Evolutionary conservation across 495 filamentous ascomycete genomes (phyloP), one percentile per base, ranked within the genome.

Genomic region (Tuber umbilicatum): DNA sequence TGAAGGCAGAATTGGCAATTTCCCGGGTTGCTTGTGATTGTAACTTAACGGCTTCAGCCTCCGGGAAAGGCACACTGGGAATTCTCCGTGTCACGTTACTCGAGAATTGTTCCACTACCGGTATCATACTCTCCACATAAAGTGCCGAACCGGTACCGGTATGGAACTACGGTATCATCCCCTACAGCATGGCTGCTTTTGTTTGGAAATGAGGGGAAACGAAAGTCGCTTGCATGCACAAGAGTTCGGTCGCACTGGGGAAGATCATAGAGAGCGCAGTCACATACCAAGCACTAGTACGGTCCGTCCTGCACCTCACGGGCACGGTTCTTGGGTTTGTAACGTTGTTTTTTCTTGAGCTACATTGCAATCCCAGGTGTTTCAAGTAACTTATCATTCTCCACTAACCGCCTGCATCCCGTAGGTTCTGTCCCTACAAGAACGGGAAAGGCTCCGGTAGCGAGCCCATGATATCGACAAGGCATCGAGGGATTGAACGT

Each of bases 21-120:
- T 64, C 55, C 27, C n/a, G 16, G 16, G 10, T 1, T 31, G 55
- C 55, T 31, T 31, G 55, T 17, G 55, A 27, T 64, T 35, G 55
- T 64, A 35, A n/a, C n/a, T n/a, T n/a, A n/a, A 64, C 55, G 55
- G 55, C 55, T 17, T 64, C 55, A 64, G 55, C 55, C 55, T 64
- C 55, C 5, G 3, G 14, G 55, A 17, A n/a, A 31, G 55, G 55
- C 55, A 14, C 35, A 31, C 14, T 64, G 27, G 55, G 55, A 64
- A 64, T 6, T 64, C 55, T 16, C 55, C 27, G 55, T 64, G 55
- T 64, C 55, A 35, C 55, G 14, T 64, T 17, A 35, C 27, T 27
- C 12, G 4, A 64, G 27, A 64, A 64, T 35, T 0, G 27, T 64
- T 64, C 5, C 55, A 17, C 27, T 64, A 23, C 43, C 19, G 17